phyloP scores from a whole-genome alignment of 2,329 filamentous ascomycete genomes.

The Metarhizium anisopliae region DNA sequence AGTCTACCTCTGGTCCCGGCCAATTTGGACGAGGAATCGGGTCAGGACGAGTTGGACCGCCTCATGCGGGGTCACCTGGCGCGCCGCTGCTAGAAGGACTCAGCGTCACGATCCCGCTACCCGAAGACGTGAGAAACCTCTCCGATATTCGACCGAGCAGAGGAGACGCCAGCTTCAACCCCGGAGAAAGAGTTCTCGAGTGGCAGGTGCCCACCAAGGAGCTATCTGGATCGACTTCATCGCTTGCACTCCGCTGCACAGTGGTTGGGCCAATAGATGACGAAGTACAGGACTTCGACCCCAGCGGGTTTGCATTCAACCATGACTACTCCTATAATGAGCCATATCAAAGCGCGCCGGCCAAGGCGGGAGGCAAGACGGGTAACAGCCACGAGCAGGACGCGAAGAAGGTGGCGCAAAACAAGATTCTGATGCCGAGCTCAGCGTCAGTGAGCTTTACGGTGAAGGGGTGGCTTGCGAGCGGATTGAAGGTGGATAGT shows the following conservation, averaged over 20 bases:
- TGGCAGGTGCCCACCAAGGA: constrained; percentile 80
- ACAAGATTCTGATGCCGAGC: constrained; percentile 71
- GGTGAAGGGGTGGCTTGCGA: constrained; percentile 60
- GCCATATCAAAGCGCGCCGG: constrained; percentile 42
- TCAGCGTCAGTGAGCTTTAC: constrained; percentile 66
- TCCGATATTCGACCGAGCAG: constrained; percentile 71
- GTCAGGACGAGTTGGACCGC: constrained; percentile 31
- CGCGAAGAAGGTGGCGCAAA: constrained; percentile 51
- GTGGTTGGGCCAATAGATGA: constrained; percentile 57
- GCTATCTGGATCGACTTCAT: constrained; percentile 54
- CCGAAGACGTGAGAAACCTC: constrained; percentile 70
- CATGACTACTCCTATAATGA: constrained; percentile 45
- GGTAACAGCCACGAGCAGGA: constrained; percentile 37
- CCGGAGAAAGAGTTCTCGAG: constrained; percentile 63
- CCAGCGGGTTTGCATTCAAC: constrained; percentile 42
- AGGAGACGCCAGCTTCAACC: constrained; percentile 76
- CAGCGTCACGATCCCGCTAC: constrained; percentile 68
- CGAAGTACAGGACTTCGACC: constrained; percentile 37
- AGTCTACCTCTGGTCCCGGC: constrained; percentile 24
- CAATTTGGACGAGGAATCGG: constrained; percentile 33
- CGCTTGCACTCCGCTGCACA: constrained; percentile 70
- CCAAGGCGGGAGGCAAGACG: constrained; percentile 22
- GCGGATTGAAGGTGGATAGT: constrained; percentile 59
- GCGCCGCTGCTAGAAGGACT: constrained; percentile 66
- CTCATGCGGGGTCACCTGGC: constrained; percentile 44